phyloP scores from a whole-genome alignment of 2,329 filamentous ascomycete genomes.

The Penicillium sp. region DNA sequence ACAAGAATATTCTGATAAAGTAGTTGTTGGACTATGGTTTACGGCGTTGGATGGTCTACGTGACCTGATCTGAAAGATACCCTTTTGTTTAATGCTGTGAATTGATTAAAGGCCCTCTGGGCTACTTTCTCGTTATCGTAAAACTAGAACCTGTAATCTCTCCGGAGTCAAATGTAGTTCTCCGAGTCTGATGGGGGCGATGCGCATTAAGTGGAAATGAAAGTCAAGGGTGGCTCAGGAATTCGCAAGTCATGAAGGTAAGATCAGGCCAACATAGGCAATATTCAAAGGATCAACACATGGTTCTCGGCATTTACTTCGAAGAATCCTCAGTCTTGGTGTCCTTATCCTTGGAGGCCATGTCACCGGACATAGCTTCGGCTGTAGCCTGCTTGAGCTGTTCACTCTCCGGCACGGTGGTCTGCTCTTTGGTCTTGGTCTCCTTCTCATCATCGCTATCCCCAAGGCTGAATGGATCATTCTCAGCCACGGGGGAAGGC shows the following conservation, averaged over 20 bases:
- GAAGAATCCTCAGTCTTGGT: slow-evolving; percentile 27
- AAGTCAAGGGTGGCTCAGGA: not conserved
- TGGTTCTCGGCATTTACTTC: slow-evolving; percentile 19
- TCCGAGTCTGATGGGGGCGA: not conserved
- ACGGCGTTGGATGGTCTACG: slow-evolving; percentile 12
- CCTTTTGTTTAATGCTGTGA: slow-evolving; percentile 10
- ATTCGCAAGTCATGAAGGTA: slow-evolving; percentile 1
- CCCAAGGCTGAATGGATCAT: slow-evolving; percentile 94
- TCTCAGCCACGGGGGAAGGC: slow-evolving; percentile 79
- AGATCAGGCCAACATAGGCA: not conserved
- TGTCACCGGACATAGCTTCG: slow-evolving; percentile 47
- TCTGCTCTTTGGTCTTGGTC: slow-evolving; percentile 64
- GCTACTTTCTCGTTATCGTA: slow-evolving; percentile 11
- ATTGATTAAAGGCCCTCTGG: not conserved
- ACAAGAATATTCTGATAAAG: not conserved
- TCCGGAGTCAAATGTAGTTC: not conserved
- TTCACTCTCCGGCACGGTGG: slow-evolving; percentile 54
- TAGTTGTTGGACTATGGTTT: not conserved
- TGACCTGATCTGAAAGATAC: slow-evolving; percentile 15
- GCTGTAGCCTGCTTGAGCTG: slow-evolving; percentile 64
- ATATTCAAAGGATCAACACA: slow-evolving; percentile 3
- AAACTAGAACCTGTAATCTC: not conserved
- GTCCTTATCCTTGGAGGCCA: slow-evolving; percentile 28
- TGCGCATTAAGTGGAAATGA: not conserved
- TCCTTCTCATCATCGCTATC: slow-evolving; percentile 94